A percentile compares a stretch with the other conserved stretches of the same genome.
Conservation (phyloP, 345 rosid species). For the Citrus reticulata region DNA sequence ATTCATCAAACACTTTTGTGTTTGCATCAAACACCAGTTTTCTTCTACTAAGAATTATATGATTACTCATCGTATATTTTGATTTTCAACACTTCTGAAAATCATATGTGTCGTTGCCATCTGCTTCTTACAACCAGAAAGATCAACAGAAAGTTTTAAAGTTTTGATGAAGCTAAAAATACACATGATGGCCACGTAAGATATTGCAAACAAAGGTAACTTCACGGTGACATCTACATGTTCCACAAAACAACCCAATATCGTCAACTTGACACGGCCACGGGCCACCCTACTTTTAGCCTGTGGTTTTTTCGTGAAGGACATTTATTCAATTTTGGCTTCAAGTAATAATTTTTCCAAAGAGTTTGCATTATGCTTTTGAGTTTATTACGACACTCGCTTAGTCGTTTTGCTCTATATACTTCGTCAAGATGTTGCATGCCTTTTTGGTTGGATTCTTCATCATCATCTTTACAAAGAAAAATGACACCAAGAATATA, state of each 20-base stretch:
- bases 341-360: conserved; percentile 10
- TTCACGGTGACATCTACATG: conserved; percentile 5
- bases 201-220: conserved; percentile 1
- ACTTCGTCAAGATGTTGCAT: not conserved
- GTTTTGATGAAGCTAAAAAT: no score
- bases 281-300: conserved; percentile 7
- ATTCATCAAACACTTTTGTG: no score
- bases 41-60: no score
- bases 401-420: not conserved
- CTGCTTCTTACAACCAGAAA: no score
- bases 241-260: conserved; percentile 1
- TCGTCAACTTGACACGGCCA: conserved; percentile 12
- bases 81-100: no score
- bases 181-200: not conserved
- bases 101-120: no score
- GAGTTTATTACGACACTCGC: conserved; percentile 3
- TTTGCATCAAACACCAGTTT: no score
- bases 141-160: no score
- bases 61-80: no score
- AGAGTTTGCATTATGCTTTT: not conserved
- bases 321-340: not conserved
- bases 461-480: not conserved
- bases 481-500: conserved; percentile 12
- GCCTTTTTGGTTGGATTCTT: conserved; percentile 6
- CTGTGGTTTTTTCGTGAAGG: not conserved